These are phyloP conservation scores for Irineochytrium annulatum DNA, from an alignment of 192 early-diverging fungal species.

Conservation along the genomic window DNA sequence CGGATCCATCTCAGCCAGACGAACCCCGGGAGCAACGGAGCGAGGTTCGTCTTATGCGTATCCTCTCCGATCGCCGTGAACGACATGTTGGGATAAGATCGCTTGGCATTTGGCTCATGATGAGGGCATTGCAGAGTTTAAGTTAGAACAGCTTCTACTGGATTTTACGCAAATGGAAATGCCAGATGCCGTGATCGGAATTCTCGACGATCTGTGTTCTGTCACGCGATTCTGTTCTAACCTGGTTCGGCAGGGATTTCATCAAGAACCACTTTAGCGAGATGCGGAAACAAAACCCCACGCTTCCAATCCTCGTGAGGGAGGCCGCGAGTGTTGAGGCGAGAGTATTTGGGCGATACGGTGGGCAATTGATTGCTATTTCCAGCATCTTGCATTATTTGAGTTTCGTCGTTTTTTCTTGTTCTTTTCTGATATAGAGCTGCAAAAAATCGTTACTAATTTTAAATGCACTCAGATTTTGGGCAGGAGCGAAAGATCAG, in stretches of 20 bases:
- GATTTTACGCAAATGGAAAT: not conserved
- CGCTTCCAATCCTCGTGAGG: constrained; percentile 84
- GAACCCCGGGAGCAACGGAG: constrained; percentile 68
- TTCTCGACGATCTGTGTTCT: not conserved
- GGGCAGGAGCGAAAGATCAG: constrained; percentile 76
- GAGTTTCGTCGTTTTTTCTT: not conserved
- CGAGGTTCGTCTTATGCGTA: no score
- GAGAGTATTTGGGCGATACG: constrained; percentile 84
- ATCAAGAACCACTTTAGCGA: constrained; percentile 72
- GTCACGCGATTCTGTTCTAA: not conserved
- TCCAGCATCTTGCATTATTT: not conserved
- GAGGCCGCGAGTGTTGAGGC: constrained; percentile 82
- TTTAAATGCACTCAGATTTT: no score
- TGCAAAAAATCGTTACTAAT: no score
- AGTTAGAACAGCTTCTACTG: no score
- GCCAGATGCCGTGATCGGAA: not conserved
- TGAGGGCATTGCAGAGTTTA: not conserved
- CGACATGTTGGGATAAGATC: no score
- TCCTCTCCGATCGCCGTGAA: not conserved
- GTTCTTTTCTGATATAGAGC: not conserved
- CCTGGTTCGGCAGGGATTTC: constrained; percentile 65
- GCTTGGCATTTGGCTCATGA: not conserved
- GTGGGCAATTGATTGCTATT: constrained; percentile 43
- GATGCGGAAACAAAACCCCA: constrained; percentile 83
- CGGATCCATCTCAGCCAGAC: constrained; percentile 87